Conservation (phyloP, 1,284 basidiomycete genomes). For the Naganishia cerealis region DNA sequence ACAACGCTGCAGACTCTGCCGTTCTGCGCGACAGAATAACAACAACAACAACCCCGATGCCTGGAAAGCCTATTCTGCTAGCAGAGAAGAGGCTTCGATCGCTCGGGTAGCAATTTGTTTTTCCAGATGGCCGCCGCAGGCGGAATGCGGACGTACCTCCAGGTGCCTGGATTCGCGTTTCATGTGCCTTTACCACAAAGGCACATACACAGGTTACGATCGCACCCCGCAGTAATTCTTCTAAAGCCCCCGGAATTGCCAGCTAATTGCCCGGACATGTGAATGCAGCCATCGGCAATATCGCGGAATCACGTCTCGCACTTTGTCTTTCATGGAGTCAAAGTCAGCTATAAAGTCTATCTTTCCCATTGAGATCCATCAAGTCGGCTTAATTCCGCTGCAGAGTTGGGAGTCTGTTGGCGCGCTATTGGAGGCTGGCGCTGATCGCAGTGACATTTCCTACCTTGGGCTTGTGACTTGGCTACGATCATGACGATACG, state of each 20-base stretch:
- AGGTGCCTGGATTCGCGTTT: slow-evolving; percentile 4
- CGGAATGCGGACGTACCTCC: background rate
- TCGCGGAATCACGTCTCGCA: background rate
- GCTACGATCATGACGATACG: too few relatives aligned
- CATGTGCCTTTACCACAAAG: background rate
- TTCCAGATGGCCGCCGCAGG: background rate
- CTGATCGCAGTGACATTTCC: too few relatives aligned
- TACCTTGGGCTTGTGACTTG: too few relatives aligned
- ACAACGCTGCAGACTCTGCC: background rate
- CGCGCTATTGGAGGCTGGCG: too few relatives aligned
- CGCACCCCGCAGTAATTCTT: background rate
- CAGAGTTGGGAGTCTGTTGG: too few relatives aligned
- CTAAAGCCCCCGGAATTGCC: background rate
- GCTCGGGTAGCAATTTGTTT: slow-evolving; percentile 7
- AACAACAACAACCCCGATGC: slow-evolving; percentile 3
- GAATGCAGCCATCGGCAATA: too few relatives aligned
- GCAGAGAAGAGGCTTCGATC: slow-evolving; percentile 3
- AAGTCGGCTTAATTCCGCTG: background rate
- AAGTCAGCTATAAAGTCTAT: slow-evolving; percentile 1
- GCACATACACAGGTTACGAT: background rate
- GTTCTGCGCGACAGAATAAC: background rate
- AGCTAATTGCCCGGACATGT: too few relatives aligned
- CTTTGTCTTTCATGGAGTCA: background rate
- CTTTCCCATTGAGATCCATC: background rate
- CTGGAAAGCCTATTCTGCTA: slow-evolving; percentile 3